Evolutionary conservation across 192 early-diverging fungal genomes (phyloP).

Genomic region (Coemansia sp.): DNA sequence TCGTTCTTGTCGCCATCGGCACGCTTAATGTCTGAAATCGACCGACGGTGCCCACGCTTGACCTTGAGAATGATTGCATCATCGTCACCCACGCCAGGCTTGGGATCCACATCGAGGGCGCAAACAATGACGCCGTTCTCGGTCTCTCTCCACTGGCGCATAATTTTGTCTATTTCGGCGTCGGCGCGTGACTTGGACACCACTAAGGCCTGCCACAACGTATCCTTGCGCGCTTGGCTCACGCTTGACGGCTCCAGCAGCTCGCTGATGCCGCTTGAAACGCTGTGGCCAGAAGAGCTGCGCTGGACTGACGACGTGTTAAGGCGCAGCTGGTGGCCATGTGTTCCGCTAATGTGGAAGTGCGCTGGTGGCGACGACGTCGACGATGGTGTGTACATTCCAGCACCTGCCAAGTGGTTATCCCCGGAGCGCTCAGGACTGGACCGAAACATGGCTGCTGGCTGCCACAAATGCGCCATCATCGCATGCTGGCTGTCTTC

Average conservation of each 20-base stretch:
- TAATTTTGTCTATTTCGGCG: conserved; percentile 44
- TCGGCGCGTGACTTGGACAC: conserved; percentile 50
- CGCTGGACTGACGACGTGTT: conserved; percentile 43
- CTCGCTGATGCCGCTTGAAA: conserved; percentile 50
- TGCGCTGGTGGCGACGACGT: conserved; percentile 38
- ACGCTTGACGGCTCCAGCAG: conserved; percentile 48
- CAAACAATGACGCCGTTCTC: conserved; percentile 38
- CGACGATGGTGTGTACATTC: conserved; percentile 36
- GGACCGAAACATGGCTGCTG: conserved; percentile 13
- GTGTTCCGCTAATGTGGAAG: conserved; percentile 8
- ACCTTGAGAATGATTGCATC: conserved; percentile 51
- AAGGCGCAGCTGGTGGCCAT: conserved; percentile 16
- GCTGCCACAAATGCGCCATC: conserved; percentile 27
- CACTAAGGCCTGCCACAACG: conserved; percentile 49
- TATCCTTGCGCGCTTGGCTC: conserved; percentile 46
- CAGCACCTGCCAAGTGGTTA: neutral
- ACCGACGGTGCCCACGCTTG: conserved; percentile 48
- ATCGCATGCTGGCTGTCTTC: conserved; percentile 17
- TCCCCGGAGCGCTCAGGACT: conserved; percentile 37
- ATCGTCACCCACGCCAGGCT: conserved; percentile 34
- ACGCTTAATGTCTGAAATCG: conserved; percentile 43
- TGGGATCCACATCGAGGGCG: conserved; percentile 30
- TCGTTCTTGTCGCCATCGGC: conserved; percentile 37
- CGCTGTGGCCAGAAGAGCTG: conserved; percentile 44
- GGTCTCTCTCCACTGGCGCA: conserved; percentile 43